Conservation (phyloP, 2,329 filamentous ascomycete species). For the Fusarium sp. region DNA sequence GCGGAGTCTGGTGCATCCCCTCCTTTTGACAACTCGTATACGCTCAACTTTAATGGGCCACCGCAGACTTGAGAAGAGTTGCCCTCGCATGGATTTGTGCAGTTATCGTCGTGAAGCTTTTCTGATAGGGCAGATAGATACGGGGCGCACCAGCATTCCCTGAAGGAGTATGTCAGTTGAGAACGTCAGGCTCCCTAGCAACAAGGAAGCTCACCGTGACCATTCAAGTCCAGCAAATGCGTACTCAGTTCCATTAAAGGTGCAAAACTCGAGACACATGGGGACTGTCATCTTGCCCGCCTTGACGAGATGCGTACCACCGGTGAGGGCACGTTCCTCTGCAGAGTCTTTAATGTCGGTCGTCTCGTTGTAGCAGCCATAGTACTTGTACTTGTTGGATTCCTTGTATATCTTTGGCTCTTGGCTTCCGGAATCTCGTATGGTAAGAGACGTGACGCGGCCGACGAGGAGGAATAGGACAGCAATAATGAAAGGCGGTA, state of each 20-base stretch:
- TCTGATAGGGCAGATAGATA: slow-evolving; percentile 56
- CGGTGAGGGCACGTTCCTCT: slow-evolving; percentile 56
- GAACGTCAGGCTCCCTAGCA: background rate
- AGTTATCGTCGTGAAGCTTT: slow-evolving; percentile 57
- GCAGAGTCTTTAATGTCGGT: slow-evolving; percentile 53
- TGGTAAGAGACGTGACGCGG: slow-evolving; percentile 24
- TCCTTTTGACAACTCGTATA: slow-evolving; percentile 49
- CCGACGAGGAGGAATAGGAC: slow-evolving; percentile 26
- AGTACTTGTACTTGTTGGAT: slow-evolving; percentile 56
- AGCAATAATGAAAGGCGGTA: background rate
- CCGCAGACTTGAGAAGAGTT: slow-evolving; percentile 62
- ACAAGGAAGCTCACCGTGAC: slow-evolving; percentile 49
- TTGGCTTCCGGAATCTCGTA: slow-evolving; percentile 18
- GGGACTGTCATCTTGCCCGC: slow-evolving; percentile 60
- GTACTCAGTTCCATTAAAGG: slow-evolving; percentile 50
- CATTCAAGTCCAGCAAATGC: slow-evolving; percentile 64
- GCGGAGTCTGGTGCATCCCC: slow-evolving; percentile 14
- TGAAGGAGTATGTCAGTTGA: slow-evolving; percentile 34
- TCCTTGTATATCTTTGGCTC: slow-evolving; percentile 47
- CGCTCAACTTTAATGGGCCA: slow-evolving; percentile 58
- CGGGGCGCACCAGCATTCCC: slow-evolving; percentile 68
- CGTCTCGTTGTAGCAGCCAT: slow-evolving; percentile 68
- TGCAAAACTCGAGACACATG: slow-evolving; percentile 61
- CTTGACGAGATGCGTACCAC: slow-evolving; percentile 51
- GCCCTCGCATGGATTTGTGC: slow-evolving; percentile 62